Evolutionary conservation across 176 grass and related monocot species (phyloP), one percentile per base, ranked within the genome.

Genomic region (Guadua angustifolia): DNA sequence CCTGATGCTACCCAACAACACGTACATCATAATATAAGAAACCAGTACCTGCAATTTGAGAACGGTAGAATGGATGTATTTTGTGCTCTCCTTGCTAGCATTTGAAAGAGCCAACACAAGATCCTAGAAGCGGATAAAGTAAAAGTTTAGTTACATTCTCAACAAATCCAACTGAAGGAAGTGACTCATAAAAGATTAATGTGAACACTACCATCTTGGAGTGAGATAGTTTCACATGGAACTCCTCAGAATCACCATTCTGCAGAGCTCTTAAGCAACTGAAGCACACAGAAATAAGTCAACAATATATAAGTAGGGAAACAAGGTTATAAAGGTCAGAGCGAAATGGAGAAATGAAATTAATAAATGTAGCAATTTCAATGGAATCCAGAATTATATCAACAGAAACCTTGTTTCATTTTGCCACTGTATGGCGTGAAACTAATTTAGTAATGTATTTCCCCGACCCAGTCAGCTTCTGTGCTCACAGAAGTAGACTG

Each of bases 221-320:
- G 85, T 85, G 88, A 74, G 52, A 78, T 92, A 94, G 90, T 87
- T 94, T 93, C 66, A 82, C 63, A 88, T 86, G 55, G 88, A 97
- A 97, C 69, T 97, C 86, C 29, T 86, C 79, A 82, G 85, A 74
- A 92, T 94, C 89, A 74, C 95, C 95, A 65, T 89, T 93, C 33
- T 91, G 84, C 76, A 97, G 90, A 82, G 95, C 81, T 91, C 92
- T 94, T 83, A 97, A 89, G 81, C 95, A 97, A 91, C 95, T 97
- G 88, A 33, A 80, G 73, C 71, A 90, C 14, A 83, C 62, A 84
- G 33, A 82, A 77, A 76, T 33, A 84, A 43, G 14, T 67, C 9
- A 78, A 69, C 36, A 62, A 25, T 65, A 66, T 44, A 87, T 69
- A 84, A 79, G 74, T 66, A 66, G 29, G 58, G 17, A 68, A 66